Percentiles rank a stretch among this genome's conserved stretches.
Conservation (phyloP, 2,329 filamentous ascomycete species). For the Penicillium sp. region DNA sequence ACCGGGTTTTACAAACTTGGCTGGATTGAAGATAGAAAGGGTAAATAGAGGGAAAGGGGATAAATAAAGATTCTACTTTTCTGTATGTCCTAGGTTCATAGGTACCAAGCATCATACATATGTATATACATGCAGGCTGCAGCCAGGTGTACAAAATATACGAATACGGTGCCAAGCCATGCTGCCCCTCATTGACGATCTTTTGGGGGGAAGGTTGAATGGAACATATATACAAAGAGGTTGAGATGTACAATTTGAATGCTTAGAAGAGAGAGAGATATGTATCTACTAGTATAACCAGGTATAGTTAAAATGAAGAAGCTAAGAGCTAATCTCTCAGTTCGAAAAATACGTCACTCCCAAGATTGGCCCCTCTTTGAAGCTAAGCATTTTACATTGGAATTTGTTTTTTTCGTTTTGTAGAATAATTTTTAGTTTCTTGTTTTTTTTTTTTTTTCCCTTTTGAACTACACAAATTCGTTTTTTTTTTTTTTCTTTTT, state of each 20-base stretch:
- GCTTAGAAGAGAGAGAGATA: background rate
- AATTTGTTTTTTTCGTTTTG: background rate
- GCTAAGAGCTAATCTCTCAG: background rate
- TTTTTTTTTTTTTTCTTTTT: background rate
- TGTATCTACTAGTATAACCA: too few relatives aligned
- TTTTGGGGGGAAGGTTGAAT: background rate
- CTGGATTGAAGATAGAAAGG: background rate
- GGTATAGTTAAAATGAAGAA: too few relatives aligned
- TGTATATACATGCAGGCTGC: background rate
- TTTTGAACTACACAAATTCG: background rate
- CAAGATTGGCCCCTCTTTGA: background rate
- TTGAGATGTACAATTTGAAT: background rate
- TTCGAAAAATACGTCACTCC: slow-evolving; percentile 15
- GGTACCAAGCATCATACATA: background rate
- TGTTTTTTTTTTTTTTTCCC: background rate
- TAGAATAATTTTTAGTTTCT: background rate
- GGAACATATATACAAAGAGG: background rate
- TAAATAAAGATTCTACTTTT: background rate
- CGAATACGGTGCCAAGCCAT: slow-evolving; percentile 18
- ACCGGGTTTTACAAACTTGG: background rate
- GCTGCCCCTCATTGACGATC: slow-evolving; percentile 21
- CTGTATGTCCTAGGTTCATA: background rate
- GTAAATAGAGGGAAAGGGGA: background rate
- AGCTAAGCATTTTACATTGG: slow-evolving; percentile 8
- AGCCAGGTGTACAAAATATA: background rate